Evolutionary conservation across 805 yeast species (phyloP), one percentile per base, ranked within the genome.

Genomic region (Starmerella khaoyaiensis): DNA sequence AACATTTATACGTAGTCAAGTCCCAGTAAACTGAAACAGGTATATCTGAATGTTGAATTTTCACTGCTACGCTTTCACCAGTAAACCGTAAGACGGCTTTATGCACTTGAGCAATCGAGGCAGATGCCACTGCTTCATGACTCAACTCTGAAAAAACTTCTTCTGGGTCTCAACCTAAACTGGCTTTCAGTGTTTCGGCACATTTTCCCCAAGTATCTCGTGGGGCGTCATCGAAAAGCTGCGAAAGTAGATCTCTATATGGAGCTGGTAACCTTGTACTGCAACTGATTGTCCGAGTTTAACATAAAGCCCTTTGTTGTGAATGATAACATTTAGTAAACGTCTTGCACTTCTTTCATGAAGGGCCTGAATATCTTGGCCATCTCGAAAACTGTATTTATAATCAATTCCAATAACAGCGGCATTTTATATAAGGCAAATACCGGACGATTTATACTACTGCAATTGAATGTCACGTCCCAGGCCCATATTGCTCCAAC

Each of bases 51-150:
- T 84, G 96, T 56, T 87, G 97, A 32, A 86, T 68, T 53, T 87
- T 87, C 14, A 87, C 90, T 1, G 97, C 97, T 5, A 87, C 96
- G 49, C 65, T 70, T 44, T 76, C 70, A 1, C 79, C 82, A 1
- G 66, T 67, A 4, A 55, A 59, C 39, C 62, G 67, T 37, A 84
- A 53, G 2, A 57, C 67, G 0, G 87, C 98, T 20, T 65, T 60
- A 60, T 87, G 96, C 7, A 87, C 98, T 54, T 87, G 98, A 0
- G 97, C 97, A 47, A 87, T 64, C 0, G 94, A 82, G 0, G 87
- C 93, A 53, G 81, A 72, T 2, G 87, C 90, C 14, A 77, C 60
- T 1, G 87, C 81, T 1, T 33, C 49, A 42, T 67, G 70, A 23
- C 74, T 76, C 26, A 79, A 60, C 6, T 44, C 42, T 2, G 65